Base-by-base conservation (phyloP, 768 basidiomycete species). In the Coprinopsis strossmayeri region DNA sequence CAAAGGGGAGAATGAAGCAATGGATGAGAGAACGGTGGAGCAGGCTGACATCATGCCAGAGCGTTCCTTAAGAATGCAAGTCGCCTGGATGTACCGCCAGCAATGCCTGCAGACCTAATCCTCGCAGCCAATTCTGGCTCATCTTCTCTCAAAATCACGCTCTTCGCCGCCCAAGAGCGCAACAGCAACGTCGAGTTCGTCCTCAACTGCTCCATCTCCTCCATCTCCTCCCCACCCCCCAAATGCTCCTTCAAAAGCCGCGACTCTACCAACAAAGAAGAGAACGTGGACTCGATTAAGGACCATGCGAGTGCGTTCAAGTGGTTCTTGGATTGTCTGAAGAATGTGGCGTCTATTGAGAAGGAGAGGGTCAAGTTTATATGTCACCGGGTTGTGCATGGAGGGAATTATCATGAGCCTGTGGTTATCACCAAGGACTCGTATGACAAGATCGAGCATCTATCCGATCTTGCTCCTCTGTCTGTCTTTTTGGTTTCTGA, bases 331-430 rank as follows among this genome's bases (percentile, higher is more conserved):
- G 59, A 71, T 18, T 63, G 64, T 49, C 65, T 85, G 26, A 58
- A 70, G 48, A 43, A 59, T 4, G 69, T 73, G 18, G 64, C 66
- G 1, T 64, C 65, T 37, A 68, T 82, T 35, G 70, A 78, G 48
- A 55, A 57, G 3, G 57, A 59, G 17, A 55, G 69, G 3, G 76
- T 90, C 52, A 62, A 59, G 4, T 68, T 79, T 50, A 69, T 86
- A n/a, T 83, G 84, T 54, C 86, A 88, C 59, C 77, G 82, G 30
- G 84, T 93, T 35, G 93, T 96, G 1, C 93, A 95, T 55, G 93
- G 93, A 2, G 92, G 91, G 2, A 77, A 82, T 38, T 87, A 84
- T 55, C 68, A 68, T n/a, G 71, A 79, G 24, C 86, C 90, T 0
- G 79, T 91, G 17, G 49, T 78, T 30, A 79, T 96, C 50, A 79